Evolutionary conservation across 2,329 filamentous ascomycete species (phyloP).

Genomic region (Hymenoscyphus fraxineus): DNA sequence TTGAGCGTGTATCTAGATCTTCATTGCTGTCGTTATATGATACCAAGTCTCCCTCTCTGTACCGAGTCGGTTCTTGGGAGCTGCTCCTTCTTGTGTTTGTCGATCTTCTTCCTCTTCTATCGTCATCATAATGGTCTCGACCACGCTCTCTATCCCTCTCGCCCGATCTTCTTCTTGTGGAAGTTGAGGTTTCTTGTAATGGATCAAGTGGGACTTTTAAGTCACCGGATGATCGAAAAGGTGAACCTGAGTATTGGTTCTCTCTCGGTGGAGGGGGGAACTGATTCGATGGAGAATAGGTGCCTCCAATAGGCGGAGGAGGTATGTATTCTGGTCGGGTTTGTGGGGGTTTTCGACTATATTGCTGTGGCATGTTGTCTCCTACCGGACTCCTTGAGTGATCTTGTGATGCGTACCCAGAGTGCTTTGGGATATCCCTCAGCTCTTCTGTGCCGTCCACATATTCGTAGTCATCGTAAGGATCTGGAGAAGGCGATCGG

Average conservation of each 20-base stretch:
- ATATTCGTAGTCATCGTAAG: slow-evolving; percentile 8
- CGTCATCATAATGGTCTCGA: neutral
- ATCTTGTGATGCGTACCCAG: neutral
- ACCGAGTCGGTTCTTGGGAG: slow-evolving; percentile 1
- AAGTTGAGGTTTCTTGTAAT: neutral
- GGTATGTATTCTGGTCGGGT: slow-evolving; percentile 11
- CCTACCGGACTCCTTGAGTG: neutral
- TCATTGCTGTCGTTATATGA: neutral
- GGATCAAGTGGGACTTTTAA: neutral
- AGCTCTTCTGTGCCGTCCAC: neutral
- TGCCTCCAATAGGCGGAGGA: slow-evolving; percentile 6
- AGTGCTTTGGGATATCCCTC: slow-evolving; percentile 9
- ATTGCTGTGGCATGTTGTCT: slow-evolving; percentile 7
- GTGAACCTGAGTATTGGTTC: slow-evolving; percentile 1
- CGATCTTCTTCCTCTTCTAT: neutral
- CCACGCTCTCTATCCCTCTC: neutral
- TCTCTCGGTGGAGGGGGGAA: neutral
- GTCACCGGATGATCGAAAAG: slow-evolving; percentile 1
- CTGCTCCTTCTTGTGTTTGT: slow-evolving; percentile 7
- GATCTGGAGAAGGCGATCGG: neutral
- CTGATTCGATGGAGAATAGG: neutral
- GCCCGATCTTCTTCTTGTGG: neutral
- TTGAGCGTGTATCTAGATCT: neutral
- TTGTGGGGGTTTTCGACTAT: slow-evolving; percentile 8
- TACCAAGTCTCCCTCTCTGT: neutral